Evolutionary conservation across 2,329 filamentous ascomycete genomes (phyloP).

Genomic region (Exophiala aquamarina): DNA sequence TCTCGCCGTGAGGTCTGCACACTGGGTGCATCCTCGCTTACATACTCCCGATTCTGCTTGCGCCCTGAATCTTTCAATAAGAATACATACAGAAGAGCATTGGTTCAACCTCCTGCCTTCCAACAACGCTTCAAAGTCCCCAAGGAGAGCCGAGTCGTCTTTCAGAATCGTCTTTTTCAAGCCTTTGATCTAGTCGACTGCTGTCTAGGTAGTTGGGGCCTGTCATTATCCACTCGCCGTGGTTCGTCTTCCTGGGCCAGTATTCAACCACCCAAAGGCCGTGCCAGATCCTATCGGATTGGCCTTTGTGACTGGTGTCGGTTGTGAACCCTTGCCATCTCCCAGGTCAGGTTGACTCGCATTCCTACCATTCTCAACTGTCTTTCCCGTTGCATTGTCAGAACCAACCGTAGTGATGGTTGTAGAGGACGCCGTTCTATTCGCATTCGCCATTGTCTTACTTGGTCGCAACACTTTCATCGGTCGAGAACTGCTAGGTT

Average conservation of each 20-base stretch:
- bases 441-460: slow-evolving; percentile 52
- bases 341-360: slow-evolving; percentile 8
- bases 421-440: slow-evolving; percentile 39
- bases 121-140: neutral
- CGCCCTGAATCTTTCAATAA: no score
- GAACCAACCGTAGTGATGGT: slow-evolving; percentile 19
- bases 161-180: neutral
- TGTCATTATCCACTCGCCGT: slow-evolving; percentile 19
- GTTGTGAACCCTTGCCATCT: slow-evolving; percentile 8
- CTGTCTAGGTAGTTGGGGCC: no score
- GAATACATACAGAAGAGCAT: no score
- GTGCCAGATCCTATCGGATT: slow-evolving; percentile 92
- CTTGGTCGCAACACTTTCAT: slow-evolving; percentile 92
- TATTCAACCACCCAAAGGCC: slow-evolving; percentile 89
- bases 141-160: neutral
- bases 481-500: slow-evolving; percentile 49
- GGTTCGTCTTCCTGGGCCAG: slow-evolving; percentile 31
- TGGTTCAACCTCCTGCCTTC: no score
- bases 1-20: no score
- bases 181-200: no score
- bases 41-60: no score
- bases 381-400: slow-evolving; percentile 19
- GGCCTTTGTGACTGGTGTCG: slow-evolving; percentile 43
- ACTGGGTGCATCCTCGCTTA: no score
- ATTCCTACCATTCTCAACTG: slow-evolving; percentile 9